A percentile compares a stretch with the other conserved stretches of the same genome.
These are phyloP conservation scores for cucumber (Cucumis sativus) DNA, from an alignment of 306 rosid species.

Conservation along the genomic window Cucumber_9930_V3 NC_026656.2:1575001-1575500, in stretches of 20 bases:
- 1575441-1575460: slow-evolving; percentile 57
- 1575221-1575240: slow-evolving; percentile 67
- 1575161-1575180: slow-evolving; percentile 52
- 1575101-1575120: slow-evolving; percentile 69
- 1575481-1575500: slow-evolving; percentile 40
- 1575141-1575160: slow-evolving; percentile 26
- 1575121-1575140: slow-evolving; percentile 50
- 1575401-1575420: slow-evolving; percentile 59
- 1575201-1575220: slow-evolving; percentile 53
- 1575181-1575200: slow-evolving; percentile 79
- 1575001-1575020: neutral
- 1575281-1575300: slow-evolving; percentile 44
- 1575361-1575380: slow-evolving; percentile 41
- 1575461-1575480: slow-evolving; percentile 38
- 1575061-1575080: neutral
- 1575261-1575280: slow-evolving; percentile 30
- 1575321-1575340: slow-evolving; percentile 76
- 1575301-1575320: slow-evolving; percentile 49
- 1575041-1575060: neutral
- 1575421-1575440: slow-evolving; percentile 67
- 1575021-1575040: neutral
- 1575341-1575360: slow-evolving; percentile 59
- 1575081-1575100: slow-evolving; percentile 26
- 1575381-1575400: slow-evolving; percentile 47
- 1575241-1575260: slow-evolving; percentile 58